Evolutionary conservation across 2,329 filamentous ascomycete genomes (phyloP).

Genomic region (Polytolypa hystricis): DNA sequence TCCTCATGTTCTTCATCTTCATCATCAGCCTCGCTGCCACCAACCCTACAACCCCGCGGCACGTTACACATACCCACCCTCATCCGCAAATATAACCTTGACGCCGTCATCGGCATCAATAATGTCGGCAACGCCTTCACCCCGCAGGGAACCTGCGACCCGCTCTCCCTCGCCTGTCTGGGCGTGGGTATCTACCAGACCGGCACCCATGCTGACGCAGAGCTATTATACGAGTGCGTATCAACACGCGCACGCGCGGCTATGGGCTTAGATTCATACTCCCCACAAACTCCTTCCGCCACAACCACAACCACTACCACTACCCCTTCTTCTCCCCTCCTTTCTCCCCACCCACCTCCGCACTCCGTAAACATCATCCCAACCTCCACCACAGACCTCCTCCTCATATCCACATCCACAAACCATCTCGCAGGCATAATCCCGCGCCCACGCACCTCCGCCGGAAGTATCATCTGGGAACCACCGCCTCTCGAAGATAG

Average conservation of each 20-base stretch:
- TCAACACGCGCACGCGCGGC: constrained; percentile 32
- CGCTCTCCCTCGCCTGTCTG: constrained; percentile 50
- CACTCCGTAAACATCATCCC: not conserved
- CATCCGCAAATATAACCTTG: constrained; percentile 47
- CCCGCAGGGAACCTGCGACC: constrained; percentile 57
- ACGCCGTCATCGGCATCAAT: constrained; percentile 55
- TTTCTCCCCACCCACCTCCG: too few species aligned
- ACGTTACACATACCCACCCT: constrained; percentile 52
- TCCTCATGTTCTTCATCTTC: not conserved
- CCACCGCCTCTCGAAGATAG: not conserved
- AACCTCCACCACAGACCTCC: constrained; percentile 11
- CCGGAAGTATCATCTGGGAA: not conserved
- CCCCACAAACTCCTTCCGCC: not conserved
- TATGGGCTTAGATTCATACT: constrained; percentile 22
- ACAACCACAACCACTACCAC: too few species aligned
- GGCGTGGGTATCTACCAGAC: constrained; percentile 58
- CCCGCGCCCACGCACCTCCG: not conserved
- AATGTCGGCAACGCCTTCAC: constrained; percentile 69
- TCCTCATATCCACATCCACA: constrained; percentile 14
- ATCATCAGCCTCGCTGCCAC: too few species aligned
- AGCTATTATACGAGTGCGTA: constrained; percentile 46
- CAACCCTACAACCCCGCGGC: constrained; percentile 39
- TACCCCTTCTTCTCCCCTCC: too few species aligned
- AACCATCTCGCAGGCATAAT: not conserved
- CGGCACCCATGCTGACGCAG: constrained; percentile 48